Evolutionary conservation across 2,329 filamentous ascomycete genomes (phyloP), one percentile per base, ranked within the genome.

Genomic region (Arthrobotrys entomopaga): DNA sequence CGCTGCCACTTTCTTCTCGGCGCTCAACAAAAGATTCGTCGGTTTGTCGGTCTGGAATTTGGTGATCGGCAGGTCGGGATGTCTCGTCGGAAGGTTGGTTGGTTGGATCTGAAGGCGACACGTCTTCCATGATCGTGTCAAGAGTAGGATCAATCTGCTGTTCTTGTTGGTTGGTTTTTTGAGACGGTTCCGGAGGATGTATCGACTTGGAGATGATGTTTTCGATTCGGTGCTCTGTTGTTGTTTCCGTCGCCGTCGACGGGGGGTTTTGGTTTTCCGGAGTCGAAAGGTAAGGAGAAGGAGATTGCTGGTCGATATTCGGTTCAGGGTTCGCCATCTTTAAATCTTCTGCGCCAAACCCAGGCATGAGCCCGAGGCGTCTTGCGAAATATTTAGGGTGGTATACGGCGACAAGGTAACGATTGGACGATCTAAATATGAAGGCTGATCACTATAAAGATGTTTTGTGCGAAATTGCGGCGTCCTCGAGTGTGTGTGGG

Each of bases 241-340:
- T 42, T 10, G 49, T 34, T 26, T 73, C 69, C 8, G 69, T 52
- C 13, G 60, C 49, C 5, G 61, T 22, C 38, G 60, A 43, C 38
- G 60, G 34, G 26, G 50, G 65, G 5, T 73, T 60, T 8, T 57
- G 34, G 11, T 60, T 54, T 19, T 66, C 69, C 5, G 69, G 61
- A 15, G 69, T 73, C n/a, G 69, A 65, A 26, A 73, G 54, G 20
- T 73, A 73, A 6, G 69, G 54, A 34, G 69, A 73, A 34, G 69
- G 69, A 38, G 69, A 73, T 16, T 65, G 69, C 10, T 56, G 60
- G 29, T 73, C 69, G 19, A 46, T 40, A 22, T 66, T 59, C 26
- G 69, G 69, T 60, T 73, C 69, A n/a, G 69, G 69, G n/a, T 73
- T 73, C 40, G 69, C 69, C 69, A 73, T 73, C 19, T 16, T 29